Evolutionary conservation across 352 stramenopile species (phyloP).

Genomic region (Aphanomyces cochlioides): DNA sequence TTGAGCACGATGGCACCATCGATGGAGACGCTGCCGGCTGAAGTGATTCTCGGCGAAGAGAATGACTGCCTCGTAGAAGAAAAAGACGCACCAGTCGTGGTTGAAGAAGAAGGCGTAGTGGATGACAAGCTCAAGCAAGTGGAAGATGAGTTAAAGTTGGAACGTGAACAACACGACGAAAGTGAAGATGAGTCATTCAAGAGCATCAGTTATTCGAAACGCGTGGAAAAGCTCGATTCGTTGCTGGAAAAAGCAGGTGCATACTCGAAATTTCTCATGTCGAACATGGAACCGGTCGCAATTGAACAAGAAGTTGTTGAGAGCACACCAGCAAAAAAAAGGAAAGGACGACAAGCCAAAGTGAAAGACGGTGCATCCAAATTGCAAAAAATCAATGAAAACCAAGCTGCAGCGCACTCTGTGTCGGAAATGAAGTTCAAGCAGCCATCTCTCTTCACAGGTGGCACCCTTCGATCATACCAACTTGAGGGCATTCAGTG

Average conservation of each 20-base stretch:
- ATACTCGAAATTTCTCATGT: constrained; percentile 84
- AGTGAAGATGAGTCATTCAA: neutral
- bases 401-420: constrained; percentile 5
- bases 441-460: constrained; percentile 74
- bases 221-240: constrained; percentile 66
- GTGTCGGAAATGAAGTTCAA: constrained; percentile 44
- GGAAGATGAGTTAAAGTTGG: constrained; percentile 21
- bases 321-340: constrained; percentile 31
- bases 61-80: neutral
- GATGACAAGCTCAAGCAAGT: constrained; percentile 21
- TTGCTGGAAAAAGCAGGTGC: constrained; percentile 84
- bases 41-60: neutral
- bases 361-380: constrained; percentile 24
- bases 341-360: constrained; percentile 59
- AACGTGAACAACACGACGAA: constrained; percentile 10
- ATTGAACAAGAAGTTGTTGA: constrained; percentile 29
- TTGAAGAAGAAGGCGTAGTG: neutral
- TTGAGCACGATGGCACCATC: neutral
- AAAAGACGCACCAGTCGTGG: neutral
- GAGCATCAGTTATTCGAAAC: constrained; percentile 23
- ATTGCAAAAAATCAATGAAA: constrained; percentile 30
- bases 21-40: neutral
- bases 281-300: constrained; percentile 70
- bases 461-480: constrained; percentile 89
- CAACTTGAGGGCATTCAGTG: constrained; percentile 96